These are phyloP conservation scores for Diaporthe vaccinii DNA, from an alignment of 2,329 filamentous ascomycete species.

Conservation along the genomic window DNA sequence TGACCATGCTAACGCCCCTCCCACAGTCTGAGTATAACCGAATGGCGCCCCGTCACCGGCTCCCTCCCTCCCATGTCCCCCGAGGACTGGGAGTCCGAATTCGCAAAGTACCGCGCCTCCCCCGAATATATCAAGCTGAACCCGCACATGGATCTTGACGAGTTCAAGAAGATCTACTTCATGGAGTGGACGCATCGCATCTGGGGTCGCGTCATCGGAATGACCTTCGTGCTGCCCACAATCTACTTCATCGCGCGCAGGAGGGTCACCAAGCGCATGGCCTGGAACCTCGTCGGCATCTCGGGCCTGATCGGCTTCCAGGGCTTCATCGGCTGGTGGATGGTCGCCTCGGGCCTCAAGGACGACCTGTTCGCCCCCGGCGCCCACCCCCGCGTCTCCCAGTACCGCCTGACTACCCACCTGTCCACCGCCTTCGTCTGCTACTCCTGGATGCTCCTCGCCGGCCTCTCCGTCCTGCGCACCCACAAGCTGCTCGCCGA, in stretches of 20 bases:
- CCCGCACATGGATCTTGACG: conserved; percentile 89
- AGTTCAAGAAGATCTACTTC: conserved; percentile 99
- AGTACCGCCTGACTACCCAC: conserved; percentile 93
- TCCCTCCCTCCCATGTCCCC: conserved; percentile 84
- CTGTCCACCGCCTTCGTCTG: conserved; percentile 91
- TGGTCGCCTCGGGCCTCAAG: conserved; percentile 96
- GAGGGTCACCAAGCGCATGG: conserved; percentile 83
- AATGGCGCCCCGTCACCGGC: conserved; percentile 98
- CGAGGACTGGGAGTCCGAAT: conserved; percentile 92
- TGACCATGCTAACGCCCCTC: conserved; percentile 39
- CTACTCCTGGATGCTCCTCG: conserved; percentile 94
- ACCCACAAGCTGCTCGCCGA: conserved; percentile 79
- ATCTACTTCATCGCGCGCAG: conserved; percentile 88
- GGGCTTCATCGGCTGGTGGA: conserved; percentile 98
- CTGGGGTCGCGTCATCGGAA: conserved; percentile 92
- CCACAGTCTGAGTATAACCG: conserved; percentile 90
- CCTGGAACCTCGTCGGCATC: conserved; percentile 83
- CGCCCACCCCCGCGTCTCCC: conserved; percentile 90
- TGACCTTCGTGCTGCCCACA: conserved; percentile 90
- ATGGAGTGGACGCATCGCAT: conserved; percentile 99
- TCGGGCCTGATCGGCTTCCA: conserved; percentile 93
- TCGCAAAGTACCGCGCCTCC: conserved; percentile 90
- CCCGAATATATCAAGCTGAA: conserved; percentile 95
- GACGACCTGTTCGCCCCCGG: conserved; percentile 95
- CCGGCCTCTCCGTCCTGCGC: conserved; percentile 86